A percentile compares a stretch with the other conserved stretches of the same genome.
phyloP scores from a whole-genome alignment of 192 early-diverging fungal species.

The Backusella psychrophila region DNA sequence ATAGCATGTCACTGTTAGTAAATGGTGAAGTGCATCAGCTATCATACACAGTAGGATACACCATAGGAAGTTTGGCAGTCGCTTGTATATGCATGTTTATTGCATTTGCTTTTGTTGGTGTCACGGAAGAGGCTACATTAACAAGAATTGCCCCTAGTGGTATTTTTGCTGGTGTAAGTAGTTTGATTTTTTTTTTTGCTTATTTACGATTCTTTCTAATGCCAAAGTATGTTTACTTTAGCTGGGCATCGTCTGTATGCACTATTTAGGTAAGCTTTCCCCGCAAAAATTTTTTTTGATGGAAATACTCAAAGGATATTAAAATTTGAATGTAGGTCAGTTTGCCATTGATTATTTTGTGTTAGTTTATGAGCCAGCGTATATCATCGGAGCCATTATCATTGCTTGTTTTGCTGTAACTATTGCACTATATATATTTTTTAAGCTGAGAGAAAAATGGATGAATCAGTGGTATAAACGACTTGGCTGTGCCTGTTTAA shows the following conservation, averaged over 20 bases:
- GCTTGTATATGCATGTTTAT: conserved; percentile 29
- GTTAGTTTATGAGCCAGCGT: conserved; percentile 17
- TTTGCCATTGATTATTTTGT: conserved; percentile 35
- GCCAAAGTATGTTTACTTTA: neutral
- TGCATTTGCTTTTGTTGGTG: conserved; percentile 32
- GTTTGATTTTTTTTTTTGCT: neutral
- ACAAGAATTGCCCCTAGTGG: conserved; percentile 36
- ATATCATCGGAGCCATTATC: conserved; percentile 32
- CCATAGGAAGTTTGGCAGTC: conserved; percentile 30
- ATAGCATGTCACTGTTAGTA: conserved; percentile 20
- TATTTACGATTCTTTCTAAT: neutral
- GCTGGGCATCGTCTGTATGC: conserved; percentile 32
- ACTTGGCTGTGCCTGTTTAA: conserved; percentile 40
- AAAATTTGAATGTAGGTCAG: conserved; percentile 18
- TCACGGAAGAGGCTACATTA: conserved; percentile 31
- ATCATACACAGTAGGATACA: conserved; percentile 32
- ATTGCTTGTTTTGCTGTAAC: conserved; percentile 41
- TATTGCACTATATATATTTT: conserved; percentile 45
- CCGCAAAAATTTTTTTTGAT: neutral
- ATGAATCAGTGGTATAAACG: conserved; percentile 44
- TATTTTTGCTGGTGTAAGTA: conserved; percentile 31
- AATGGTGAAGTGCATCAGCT: conserved; percentile 17
- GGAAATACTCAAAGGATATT: neutral
- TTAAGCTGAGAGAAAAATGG: conserved; percentile 45
- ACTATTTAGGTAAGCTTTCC: conserved; percentile 31